A percentile compares a stretch with the other conserved stretches of the same genome.
These are phyloP conservation scores for Ganoderma sinense DNA, from an alignment of 1,284 basidiomycete genomes.

Conservation along the genomic window DNA sequence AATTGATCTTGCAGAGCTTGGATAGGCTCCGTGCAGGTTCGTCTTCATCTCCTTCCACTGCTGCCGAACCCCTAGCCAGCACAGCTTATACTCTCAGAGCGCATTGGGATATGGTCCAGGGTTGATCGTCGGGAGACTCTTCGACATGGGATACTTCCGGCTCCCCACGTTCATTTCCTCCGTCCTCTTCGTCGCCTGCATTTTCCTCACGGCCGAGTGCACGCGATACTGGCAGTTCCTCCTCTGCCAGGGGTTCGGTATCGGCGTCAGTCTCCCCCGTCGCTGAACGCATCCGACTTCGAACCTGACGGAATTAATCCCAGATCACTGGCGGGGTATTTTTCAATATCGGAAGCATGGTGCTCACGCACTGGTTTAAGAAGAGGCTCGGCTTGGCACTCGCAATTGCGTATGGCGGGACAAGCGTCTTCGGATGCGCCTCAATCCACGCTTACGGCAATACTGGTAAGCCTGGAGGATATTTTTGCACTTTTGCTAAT, in stretches of 20 bases:
- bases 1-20: background rate
- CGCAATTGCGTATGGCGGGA: conserved; percentile 46
- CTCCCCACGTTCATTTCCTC: background rate
- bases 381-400: conserved; percentile 46
- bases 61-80: background rate
- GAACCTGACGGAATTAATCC: background rate
- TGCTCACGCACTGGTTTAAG: conserved; percentile 52
- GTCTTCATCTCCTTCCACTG: background rate
- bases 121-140: background rate
- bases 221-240: background rate
- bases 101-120: background rate
- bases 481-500: too few relatives aligned
- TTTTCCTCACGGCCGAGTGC: background rate
- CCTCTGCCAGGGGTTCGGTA: background rate
- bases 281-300: background rate
- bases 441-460: too few relatives aligned
- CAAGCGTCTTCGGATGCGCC: conserved; percentile 51
- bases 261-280: background rate
- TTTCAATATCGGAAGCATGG: conserved; percentile 2
- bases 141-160: background rate
- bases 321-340: background rate
- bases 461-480: too few relatives aligned
- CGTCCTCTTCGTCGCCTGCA: background rate
- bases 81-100: background rate
- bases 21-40: background rate